Percentiles rank a stretch among this genome's conserved stretches.
Evolutionary conservation across 345 rosid species (phyloP).

Genomic region (Hypericum perforatum): DNA sequence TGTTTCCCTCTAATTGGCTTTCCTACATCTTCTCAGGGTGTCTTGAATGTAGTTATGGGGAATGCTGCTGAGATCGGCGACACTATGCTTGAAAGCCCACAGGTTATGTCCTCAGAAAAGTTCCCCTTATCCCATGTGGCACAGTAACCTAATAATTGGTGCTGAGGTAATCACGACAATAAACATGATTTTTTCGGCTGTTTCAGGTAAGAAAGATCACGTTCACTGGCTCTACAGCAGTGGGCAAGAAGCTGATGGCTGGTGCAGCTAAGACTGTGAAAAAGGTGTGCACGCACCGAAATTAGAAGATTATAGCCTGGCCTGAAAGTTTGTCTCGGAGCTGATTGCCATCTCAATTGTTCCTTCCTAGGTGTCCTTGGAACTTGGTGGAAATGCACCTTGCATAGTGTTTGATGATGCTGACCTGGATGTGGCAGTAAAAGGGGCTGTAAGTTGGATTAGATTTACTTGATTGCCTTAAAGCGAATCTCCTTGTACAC

Average conservation of each 20-base stretch:
- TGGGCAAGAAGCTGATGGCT: constrained; percentile 95
- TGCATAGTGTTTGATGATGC: constrained; percentile 97
- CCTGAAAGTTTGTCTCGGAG: constrained; percentile 5
- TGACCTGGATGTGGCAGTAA: constrained; percentile 81
- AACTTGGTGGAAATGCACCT: constrained; percentile 98
- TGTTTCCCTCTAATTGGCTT: background rate
- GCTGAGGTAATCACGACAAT: constrained; percentile 1
- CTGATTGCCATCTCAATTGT: constrained; percentile 13
- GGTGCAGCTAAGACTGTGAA: constrained; percentile 92
- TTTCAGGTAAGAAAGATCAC: constrained; percentile 84
- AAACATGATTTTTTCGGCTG: constrained; percentile 14
- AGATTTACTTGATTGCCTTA: background rate
- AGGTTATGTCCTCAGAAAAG: constrained; percentile 35
- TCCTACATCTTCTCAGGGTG: constrained; percentile 44
- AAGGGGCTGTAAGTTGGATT: constrained; percentile 70
- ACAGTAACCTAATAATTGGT: constrained; percentile 7
- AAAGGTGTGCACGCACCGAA: constrained; percentile 39
- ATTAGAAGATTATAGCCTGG: constrained; percentile 4
- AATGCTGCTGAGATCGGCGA: constrained; percentile 82
- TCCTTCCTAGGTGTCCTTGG: constrained; percentile 59
- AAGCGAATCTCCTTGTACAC: no score
- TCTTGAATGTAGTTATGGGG: constrained; percentile 73
- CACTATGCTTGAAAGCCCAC: constrained; percentile 66
- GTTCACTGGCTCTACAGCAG: constrained; percentile 94
- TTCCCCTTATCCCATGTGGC: constrained; percentile 2